Evolutionary conservation across 305 asterid species (phyloP), one percentile per base, ranked within the genome.

Genomic region (Lippia alba): DNA sequence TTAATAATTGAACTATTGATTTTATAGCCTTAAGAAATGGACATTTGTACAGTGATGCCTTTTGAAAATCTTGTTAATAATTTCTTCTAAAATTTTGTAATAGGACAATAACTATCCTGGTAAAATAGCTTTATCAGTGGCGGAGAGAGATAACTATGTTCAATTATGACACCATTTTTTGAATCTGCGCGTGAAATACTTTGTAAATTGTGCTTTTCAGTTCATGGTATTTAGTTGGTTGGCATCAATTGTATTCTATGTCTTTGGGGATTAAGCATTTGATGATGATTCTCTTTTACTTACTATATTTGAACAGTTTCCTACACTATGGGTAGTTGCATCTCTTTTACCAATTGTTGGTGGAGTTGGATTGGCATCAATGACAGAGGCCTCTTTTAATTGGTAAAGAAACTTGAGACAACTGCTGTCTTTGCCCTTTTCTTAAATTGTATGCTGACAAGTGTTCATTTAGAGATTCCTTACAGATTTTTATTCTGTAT

Each of bases 321-420:
- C 99, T 18, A 83, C 97, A 30, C 41, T 85, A 55, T 94, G 97
- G 98, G 96, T 94, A 5, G 83, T 90, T 74, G 78, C 94, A 12
- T 91, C 99, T 32, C 99, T 94, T 77, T 0, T 92, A 66, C 99
- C 99, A 53, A 91, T 94, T 64, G 97, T 90, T 80, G 99, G 98
- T 76, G 99, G 99, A 78, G 98, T 94, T 36, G 96, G 82, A 59
- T 78, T 94, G 81, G 99, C 99, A 36, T 94, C 99, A 12, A 72
- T 94, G 89, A 90, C 99, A 12, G 98, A 94, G 80, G 96, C 92
- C 49, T 91, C 99, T 55, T 94, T 91, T 66, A 94, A 94, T 74
- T 94, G 97, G 99, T 94, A 81, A 80, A 80, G 73, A 74, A 45
- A 41, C 55, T n/a, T n/a, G n/a, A n/a, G n/a, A 60, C 20, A 64